Evolutionary conservation across 805 yeast genomes (phyloP).

Genomic region (Saturnispora dispora): DNA sequence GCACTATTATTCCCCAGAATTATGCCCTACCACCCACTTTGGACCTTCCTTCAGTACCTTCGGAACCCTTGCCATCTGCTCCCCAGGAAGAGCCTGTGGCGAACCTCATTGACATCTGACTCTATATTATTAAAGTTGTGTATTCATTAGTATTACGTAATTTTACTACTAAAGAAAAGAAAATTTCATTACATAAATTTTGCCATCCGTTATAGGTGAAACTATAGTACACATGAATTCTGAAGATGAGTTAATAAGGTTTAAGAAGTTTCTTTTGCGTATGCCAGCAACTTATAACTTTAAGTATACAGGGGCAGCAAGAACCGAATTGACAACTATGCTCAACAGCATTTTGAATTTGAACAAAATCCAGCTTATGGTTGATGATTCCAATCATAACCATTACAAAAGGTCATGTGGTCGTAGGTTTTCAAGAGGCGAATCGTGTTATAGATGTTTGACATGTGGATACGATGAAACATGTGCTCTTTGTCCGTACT

Average conservation of each 20-base stretch:
- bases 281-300: conserved; percentile 7
- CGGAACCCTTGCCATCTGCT: conserved; percentile 1
- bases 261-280: conserved; percentile 6
- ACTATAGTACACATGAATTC: not conserved
- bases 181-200: not conserved
- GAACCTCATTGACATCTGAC: conserved; percentile 11
- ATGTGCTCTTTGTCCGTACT: conserved; percentile 71
- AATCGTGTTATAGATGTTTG: conserved; percentile 69
- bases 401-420: conserved; percentile 71
- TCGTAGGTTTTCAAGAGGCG: conserved; percentile 63
- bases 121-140: not conserved
- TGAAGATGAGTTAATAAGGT: not conserved
- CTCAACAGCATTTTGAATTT: conserved; percentile 4
- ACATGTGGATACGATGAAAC: conserved; percentile 76
- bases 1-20: conserved; percentile 2
- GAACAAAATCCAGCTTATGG: conserved; percentile 10
- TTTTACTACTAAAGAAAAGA: not conserved
- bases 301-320: conserved; percentile 10
- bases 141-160: not conserved
- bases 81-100: conserved; percentile 9
- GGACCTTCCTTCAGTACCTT: conserved; percentile 2
- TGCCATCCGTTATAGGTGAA: not conserved
- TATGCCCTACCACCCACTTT: conserved; percentile 6
- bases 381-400: conserved; percentile 20
- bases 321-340: not conserved